A percentile compares a stretch with the other conserved stretches of the same genome.
These are phyloP conservation scores for Trifolium repens DNA, from an alignment of 306 rosid genomes.

Conservation along the genomic window DNA sequence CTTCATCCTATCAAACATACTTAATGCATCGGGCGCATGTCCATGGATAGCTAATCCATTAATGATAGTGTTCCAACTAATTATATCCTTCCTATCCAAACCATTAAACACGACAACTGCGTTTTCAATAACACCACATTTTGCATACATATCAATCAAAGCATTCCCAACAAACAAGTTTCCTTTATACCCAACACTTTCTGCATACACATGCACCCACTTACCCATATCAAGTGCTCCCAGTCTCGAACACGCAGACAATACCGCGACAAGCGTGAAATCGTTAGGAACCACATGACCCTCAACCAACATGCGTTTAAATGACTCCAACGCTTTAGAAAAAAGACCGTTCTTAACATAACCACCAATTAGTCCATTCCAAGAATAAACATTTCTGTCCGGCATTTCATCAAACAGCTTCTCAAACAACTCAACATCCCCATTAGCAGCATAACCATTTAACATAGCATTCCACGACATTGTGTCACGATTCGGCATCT, in stretches of 20 bases:
- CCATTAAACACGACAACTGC: slow-evolving; percentile 58
- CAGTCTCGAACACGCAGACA: slow-evolving; percentile 74
- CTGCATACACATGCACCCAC: slow-evolving; percentile 59
- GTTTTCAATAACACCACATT: slow-evolving; percentile 72
- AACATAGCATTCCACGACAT: slow-evolving; percentile 78
- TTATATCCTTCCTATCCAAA: slow-evolving; percentile 43
- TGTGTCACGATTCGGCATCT: slow-evolving; percentile 62
- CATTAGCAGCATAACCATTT: slow-evolving; percentile 67
- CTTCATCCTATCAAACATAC: slow-evolving; percentile 66
- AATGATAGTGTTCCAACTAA: slow-evolving; percentile 56
- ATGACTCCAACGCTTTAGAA: slow-evolving; percentile 55
- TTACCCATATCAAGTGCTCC: slow-evolving; percentile 86
- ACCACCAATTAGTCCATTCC: slow-evolving; percentile 80
- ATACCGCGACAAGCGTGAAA: slow-evolving; percentile 62
- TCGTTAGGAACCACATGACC: slow-evolving; percentile 67
- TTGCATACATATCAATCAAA: slow-evolving; percentile 69
- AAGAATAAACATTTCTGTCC: slow-evolving; percentile 73
- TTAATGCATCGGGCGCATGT: slow-evolving; percentile 59
- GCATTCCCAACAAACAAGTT: slow-evolving; percentile 67
- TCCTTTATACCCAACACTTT: slow-evolving; percentile 53
- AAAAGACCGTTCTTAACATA: slow-evolving; percentile 54
- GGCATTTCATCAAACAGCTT: slow-evolving; percentile 70
- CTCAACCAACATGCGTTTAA: slow-evolving; percentile 66
- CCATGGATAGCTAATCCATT: slow-evolving; percentile 64
- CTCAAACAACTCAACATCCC: slow-evolving; percentile 59